These are phyloP conservation scores for Penicillium subrubescens DNA, from an alignment of 495 filamentous ascomycete genomes.

Conservation along the genomic window DNA sequence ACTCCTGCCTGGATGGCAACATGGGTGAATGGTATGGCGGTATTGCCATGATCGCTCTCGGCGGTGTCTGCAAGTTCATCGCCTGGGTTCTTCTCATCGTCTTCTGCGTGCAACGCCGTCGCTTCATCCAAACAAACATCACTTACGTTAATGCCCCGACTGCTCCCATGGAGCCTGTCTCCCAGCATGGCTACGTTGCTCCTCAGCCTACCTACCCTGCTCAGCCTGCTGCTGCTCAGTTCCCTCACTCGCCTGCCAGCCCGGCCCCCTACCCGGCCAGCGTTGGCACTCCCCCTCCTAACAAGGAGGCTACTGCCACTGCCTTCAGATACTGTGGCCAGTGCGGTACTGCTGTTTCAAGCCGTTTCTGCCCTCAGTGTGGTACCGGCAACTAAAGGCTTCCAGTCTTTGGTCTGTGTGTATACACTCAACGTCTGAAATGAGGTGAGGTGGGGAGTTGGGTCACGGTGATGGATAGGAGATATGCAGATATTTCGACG, in stretches of 20 bases:
- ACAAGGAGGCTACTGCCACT: constrained; percentile 19
- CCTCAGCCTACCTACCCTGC: constrained; percentile 20
- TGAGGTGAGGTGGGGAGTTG: neutral
- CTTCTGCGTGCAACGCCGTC: constrained; percentile 25
- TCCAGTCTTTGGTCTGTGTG: neutral
- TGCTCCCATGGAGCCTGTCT: constrained; percentile 5
- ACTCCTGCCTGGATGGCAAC: constrained; percentile 8
- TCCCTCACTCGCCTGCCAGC: constrained; percentile 12
- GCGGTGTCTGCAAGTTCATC: constrained; percentile 22
- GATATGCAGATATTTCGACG: neutral
- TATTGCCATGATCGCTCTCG: constrained; percentile 20
- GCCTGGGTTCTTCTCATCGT: constrained; percentile 26
- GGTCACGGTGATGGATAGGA: neutral
- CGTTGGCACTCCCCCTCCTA: constrained; percentile 17
- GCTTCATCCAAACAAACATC: constrained; percentile 10
- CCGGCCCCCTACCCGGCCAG: constrained; percentile 9
- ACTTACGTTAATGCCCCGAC: constrained; percentile 14
- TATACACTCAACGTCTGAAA: neutral
- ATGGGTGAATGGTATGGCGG: constrained; percentile 21
- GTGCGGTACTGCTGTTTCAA: constrained; percentile 18
- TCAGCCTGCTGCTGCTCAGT: constrained; percentile 9
- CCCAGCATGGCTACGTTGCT: constrained; percentile 15
- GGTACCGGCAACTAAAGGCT: constrained; percentile 4
- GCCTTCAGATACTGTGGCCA: constrained; percentile 19
- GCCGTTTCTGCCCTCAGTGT: constrained; percentile 21